A percentile compares a stretch with the other conserved stretches of the same genome.
phyloP scores from a whole-genome alignment of 2,329 filamentous ascomycete species.

The Geosmithia flava region DNA sequence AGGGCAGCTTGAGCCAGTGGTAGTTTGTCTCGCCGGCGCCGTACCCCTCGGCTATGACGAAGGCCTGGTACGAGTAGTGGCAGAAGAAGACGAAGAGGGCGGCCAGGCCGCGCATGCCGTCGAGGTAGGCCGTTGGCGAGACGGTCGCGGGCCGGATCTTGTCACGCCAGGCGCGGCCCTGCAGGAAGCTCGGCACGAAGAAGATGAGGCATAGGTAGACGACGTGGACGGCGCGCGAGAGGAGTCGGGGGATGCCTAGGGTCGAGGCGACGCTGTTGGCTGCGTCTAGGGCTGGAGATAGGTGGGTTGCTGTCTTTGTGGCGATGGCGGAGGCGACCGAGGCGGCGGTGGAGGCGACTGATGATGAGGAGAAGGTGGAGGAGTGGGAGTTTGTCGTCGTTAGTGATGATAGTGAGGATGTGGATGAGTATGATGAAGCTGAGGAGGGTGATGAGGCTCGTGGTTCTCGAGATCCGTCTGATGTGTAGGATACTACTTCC shows the following conservation, averaged over 20 bases:
- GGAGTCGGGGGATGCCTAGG: conserved; percentile 12
- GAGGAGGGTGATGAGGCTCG: neutral
- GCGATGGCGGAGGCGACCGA: no score
- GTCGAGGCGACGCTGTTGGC: neutral
- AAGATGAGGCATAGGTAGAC: conserved; percentile 26
- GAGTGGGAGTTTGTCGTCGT: neutral
- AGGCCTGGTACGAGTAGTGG: conserved; percentile 41
- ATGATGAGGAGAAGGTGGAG: neutral
- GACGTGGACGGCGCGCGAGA: conserved; percentile 20
- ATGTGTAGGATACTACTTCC: neutral
- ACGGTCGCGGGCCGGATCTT: conserved; percentile 26
- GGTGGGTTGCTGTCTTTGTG: no score
- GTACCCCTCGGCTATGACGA: conserved; percentile 37
- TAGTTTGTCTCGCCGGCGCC: conserved; percentile 30
- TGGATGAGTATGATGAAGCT: neutral
- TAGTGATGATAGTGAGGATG: neutral
- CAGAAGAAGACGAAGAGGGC: conserved; percentile 45
- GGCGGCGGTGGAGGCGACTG: no score
- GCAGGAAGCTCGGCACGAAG: conserved; percentile 40
- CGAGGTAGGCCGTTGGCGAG: conserved; percentile 43
- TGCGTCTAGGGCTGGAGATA: neutral
- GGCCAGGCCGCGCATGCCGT: conserved; percentile 44
- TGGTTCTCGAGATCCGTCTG: neutral
- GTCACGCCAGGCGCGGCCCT: conserved; percentile 27
- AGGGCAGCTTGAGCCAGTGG: conserved; percentile 36